Conservation (phyloP, 495 filamentous ascomycete genomes). For the Aspergillus leporis region DNA sequence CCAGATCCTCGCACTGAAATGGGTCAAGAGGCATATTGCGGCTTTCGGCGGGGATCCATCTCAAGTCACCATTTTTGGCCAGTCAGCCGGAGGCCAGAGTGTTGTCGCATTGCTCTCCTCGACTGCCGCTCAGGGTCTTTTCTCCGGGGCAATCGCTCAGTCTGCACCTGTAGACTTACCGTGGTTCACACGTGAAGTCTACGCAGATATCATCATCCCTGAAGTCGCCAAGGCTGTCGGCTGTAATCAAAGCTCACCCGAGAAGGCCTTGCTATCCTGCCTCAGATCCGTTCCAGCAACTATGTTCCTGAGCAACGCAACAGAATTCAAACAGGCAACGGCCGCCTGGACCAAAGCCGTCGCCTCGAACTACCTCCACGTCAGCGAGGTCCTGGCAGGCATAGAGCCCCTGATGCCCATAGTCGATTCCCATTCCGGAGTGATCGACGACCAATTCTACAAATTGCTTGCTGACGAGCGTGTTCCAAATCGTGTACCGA, state of each 20-base stretch:
- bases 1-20: constrained; percentile 45
- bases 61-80: constrained; percentile 51
- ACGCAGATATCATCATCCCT: constrained; percentile 23
- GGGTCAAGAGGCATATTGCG: constrained; percentile 53
- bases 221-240: constrained; percentile 27
- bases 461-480: constrained; percentile 18
- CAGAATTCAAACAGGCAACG: constrained; percentile 16
- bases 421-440: constrained; percentile 26
- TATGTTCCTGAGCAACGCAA: constrained; percentile 28
- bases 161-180: constrained; percentile 27
- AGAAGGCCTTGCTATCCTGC: constrained; percentile 22
- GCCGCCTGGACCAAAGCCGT: constrained; percentile 11
- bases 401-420: constrained; percentile 33
- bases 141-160: constrained; percentile 33
- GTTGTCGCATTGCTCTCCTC: constrained; percentile 52
- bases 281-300: constrained; percentile 29
- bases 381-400: constrained; percentile 22
- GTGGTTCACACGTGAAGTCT: constrained; percentile 30
- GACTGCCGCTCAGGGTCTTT: constrained; percentile 30
- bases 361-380: constrained; percentile 20
- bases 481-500: constrained; percentile 28
- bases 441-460: constrained; percentile 34
- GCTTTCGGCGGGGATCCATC: constrained; percentile 52
- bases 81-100: constrained; percentile 57
- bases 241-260: constrained; percentile 20